Percentiles rank a stretch among this genome's conserved stretches.
These are phyloP conservation scores for Eremothecium coryli DNA, from an alignment of 1,139 yeast genomes.

Conservation along the genomic window DNA sequence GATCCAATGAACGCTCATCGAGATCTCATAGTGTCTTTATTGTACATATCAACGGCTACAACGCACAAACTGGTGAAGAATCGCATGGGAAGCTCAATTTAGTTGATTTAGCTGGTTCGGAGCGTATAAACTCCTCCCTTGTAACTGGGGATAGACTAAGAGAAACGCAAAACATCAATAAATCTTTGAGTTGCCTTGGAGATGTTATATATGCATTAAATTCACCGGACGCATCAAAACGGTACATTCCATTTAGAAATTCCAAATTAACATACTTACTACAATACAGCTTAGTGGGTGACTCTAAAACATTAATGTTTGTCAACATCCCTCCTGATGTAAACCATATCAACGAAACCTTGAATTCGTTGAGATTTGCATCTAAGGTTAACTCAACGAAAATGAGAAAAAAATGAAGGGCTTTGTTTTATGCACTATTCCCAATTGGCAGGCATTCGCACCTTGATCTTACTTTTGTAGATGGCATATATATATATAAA, in stretches of 20 bases:
- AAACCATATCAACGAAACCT: conserved; percentile 60
- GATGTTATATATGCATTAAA: conserved; percentile 80
- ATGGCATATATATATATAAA: neutral
- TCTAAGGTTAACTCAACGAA: conserved; percentile 62
- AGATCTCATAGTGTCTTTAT: conserved; percentile 69
- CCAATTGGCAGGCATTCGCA: too few species aligned
- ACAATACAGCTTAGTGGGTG: conserved; percentile 77
- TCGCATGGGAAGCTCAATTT: conserved; percentile 60
- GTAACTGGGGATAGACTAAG: conserved; percentile 71
- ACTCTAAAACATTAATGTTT: conserved; percentile 87
- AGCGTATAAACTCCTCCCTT: conserved; percentile 66
- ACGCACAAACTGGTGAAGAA: conserved; percentile 40
- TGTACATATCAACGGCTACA: conserved; percentile 49
- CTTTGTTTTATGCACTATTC: neutral
- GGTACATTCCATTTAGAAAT: conserved; percentile 50
- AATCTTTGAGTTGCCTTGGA: conserved; percentile 78
- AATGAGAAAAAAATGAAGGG: conserved; percentile 16
- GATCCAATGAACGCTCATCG: conserved; percentile 70
- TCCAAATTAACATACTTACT: conserved; percentile 67
- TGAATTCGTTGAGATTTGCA: conserved; percentile 84
- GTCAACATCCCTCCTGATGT: conserved; percentile 72
- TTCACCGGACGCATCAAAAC: conserved; percentile 24
- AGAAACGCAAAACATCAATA: conserved; percentile 87
- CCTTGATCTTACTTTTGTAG: neutral
- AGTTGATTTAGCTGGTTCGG: conserved; percentile 85